phyloP scores from a whole-genome alignment of 768 basidiomycete species.

The Lentinula raphanica region DNA sequence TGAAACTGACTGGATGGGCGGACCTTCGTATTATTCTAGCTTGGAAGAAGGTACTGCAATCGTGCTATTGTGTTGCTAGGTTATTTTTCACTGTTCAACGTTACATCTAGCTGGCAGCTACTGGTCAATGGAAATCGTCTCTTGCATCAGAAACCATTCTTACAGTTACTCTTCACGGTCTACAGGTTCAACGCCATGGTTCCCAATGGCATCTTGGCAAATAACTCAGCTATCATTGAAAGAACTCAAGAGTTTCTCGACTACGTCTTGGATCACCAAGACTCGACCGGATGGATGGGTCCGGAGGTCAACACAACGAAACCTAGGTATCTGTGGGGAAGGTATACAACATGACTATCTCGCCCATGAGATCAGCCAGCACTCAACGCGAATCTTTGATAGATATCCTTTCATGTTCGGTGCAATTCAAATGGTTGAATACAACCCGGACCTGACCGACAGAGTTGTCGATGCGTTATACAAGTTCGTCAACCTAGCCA shows the following conservation, averaged over 20 bases:
- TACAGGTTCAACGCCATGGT: slow-evolving; percentile 40
- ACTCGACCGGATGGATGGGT: slow-evolving; percentile 51
- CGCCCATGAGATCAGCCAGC: too few species aligned
- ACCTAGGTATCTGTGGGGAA: slow-evolving; percentile 51
- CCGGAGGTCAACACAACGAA: slow-evolving; percentile 50
- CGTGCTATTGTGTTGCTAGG: too few species aligned
- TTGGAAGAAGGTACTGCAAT: slow-evolving; percentile 34
- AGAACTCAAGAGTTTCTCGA: slow-evolving; percentile 44
- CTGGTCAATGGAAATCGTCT: too few species aligned
- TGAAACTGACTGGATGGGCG: slow-evolving; percentile 39
- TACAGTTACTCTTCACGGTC: not conserved
- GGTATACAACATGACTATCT: slow-evolving; percentile 21
- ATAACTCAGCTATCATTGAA: slow-evolving; percentile 39
- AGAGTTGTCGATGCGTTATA: slow-evolving; percentile 44
- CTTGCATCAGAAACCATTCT: too few species aligned
- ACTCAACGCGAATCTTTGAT: not conserved
- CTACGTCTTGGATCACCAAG: slow-evolving; percentile 48
- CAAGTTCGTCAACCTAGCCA: slow-evolving; percentile 49
- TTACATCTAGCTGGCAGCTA: slow-evolving; percentile 46
- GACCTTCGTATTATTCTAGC: slow-evolving; percentile 33
- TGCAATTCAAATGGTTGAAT: slow-evolving; percentile 53
- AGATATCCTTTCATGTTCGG: slow-evolving; percentile 57
- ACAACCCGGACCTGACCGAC: slow-evolving; percentile 35
- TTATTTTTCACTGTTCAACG: not conserved
- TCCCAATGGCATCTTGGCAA: slow-evolving; percentile 42